Evolutionary conservation across 2,329 filamentous ascomycete species (phyloP).

Genomic region (Alternaria longipes): DNA sequence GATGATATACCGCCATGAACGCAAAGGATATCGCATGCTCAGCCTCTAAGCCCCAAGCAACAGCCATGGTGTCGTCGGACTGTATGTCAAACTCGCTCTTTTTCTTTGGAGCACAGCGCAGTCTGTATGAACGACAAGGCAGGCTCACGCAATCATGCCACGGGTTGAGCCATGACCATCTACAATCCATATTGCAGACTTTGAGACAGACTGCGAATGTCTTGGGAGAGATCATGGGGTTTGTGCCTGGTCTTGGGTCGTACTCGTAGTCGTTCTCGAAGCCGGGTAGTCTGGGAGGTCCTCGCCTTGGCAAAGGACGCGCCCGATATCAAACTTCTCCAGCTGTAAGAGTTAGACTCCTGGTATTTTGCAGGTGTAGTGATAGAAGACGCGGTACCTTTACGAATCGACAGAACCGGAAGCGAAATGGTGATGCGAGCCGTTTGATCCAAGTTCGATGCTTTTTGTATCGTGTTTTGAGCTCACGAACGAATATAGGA

Average conservation of each 20-base stretch:
- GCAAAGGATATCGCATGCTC: background rate
- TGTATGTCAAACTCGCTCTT: no score
- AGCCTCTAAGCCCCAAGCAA: background rate
- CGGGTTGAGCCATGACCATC: background rate
- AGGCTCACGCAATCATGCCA: background rate
- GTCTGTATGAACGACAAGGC: no score
- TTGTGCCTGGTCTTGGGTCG: background rate
- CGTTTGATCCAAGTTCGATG: background rate
- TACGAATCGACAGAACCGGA: background rate
- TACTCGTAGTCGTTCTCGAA: no score
- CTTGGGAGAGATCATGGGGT: background rate
- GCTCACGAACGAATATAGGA: no score
- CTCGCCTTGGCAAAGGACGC: background rate
- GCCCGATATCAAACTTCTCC: background rate
- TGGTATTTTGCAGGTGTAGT: background rate
- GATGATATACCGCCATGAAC: constrained; percentile 6
- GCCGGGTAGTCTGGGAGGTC: background rate
- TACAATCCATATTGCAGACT: background rate
- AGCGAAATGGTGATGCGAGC: background rate
- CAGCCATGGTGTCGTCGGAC: background rate
- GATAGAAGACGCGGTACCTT: background rate
- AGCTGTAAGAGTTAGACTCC: background rate
- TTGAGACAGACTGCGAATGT: background rate
- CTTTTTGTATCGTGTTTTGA: background rate
- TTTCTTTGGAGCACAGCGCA: no score